phyloP scores from a whole-genome alignment of 2,329 filamentous ascomycete species.

The Colletotrichum sp. region DNA sequence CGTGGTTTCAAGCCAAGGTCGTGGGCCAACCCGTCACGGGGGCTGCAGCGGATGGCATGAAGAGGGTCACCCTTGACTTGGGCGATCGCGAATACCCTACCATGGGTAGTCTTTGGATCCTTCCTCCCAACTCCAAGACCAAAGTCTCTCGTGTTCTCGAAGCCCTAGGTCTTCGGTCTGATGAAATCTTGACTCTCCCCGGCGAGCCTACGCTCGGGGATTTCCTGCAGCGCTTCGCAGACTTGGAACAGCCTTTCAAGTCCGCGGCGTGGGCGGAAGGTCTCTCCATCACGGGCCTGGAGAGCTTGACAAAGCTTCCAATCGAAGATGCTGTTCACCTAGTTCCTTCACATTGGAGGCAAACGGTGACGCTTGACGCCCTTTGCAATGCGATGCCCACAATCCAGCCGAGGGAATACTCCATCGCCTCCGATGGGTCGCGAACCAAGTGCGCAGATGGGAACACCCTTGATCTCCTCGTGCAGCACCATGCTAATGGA shows the following conservation, averaged over 20 bases:
- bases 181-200: not conserved
- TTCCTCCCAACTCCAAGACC: slow-evolving; percentile 11
- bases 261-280: not conserved
- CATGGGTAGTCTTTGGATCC: slow-evolving; percentile 17
- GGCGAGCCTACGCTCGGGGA: not conserved
- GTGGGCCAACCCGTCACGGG: not conserved
- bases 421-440: slow-evolving; percentile 9
- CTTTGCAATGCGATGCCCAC: slow-evolving; percentile 12
- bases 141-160: slow-evolving; percentile 13
- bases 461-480: slow-evolving; percentile 7
- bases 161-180: not conserved
- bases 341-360: slow-evolving; percentile 6
- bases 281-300: not conserved
- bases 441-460: not conserved
- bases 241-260: slow-evolving; percentile 12
- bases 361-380: not conserved
- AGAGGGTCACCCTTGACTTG: slow-evolving; percentile 11
- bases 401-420: slow-evolving; percentile 12
- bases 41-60: not conserved
- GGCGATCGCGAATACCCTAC: slow-evolving; percentile 14
- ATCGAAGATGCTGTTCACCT: slow-evolving; percentile 9
- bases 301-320: not conserved
- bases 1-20: slow-evolving; percentile 13
- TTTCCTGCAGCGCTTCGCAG: not conserved
- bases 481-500: slow-evolving; percentile 4